Percentiles rank a stretch among this genome's conserved stretches.
Evolutionary conservation across 176 grass and related monocot genomes (phyloP).

Genomic region (Chrysopogon serrulatus): DNA sequence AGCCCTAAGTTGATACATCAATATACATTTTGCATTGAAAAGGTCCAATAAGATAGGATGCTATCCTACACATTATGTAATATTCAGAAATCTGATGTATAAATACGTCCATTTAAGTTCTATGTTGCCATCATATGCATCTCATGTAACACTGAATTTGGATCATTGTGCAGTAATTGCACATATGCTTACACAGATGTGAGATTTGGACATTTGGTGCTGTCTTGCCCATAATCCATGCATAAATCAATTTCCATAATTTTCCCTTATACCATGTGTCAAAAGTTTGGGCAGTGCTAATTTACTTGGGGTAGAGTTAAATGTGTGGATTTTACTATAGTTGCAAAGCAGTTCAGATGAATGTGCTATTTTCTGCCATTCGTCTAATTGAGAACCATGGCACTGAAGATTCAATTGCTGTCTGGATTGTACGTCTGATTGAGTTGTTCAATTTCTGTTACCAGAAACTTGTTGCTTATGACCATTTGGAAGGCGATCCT

Average conservation of each 20-base stretch:
- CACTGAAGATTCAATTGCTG: no score
- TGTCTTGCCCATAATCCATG: neutral
- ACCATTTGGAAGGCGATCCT: conserved; percentile 99
- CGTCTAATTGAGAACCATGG: no score
- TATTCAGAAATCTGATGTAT: neutral
- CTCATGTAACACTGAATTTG: neutral
- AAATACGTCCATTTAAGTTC: neutral
- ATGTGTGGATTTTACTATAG: neutral
- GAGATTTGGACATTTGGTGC: neutral
- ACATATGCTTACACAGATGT: neutral
- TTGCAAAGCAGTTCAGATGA: conserved; percentile 1
- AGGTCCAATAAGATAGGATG: neutral
- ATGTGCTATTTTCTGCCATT: neutral
- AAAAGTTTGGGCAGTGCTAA: conserved; percentile 3
- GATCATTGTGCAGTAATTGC: neutral
- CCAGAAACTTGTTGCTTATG: conserved; percentile 99
- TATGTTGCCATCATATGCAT: neutral
- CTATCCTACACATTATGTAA: neutral
- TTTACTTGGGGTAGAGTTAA: neutral
- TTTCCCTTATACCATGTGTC: neutral
- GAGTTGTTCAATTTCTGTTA: conserved; percentile 34
- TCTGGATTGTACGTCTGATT: no score
- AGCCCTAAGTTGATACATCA: conserved; percentile 8
- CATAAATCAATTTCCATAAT: neutral
- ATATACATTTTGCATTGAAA: neutral